phyloP scores from a whole-genome alignment of 805 yeast species.

The Blastobotrys peoriensis region DNA sequence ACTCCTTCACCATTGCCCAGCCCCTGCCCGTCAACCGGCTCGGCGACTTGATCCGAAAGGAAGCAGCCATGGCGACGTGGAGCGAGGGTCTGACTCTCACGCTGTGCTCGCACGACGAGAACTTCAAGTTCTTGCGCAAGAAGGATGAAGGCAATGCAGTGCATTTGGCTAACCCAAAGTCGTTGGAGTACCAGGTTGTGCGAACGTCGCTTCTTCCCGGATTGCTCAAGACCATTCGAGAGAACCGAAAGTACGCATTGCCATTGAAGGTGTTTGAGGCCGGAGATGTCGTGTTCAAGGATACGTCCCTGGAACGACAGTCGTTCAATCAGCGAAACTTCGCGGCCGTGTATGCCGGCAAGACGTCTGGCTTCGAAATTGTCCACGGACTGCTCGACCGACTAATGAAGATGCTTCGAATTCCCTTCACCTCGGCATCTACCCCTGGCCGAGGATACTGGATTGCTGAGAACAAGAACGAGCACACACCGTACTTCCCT shows the following conservation, averaged over 20 bases:
- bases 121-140: slow-evolving; percentile 76
- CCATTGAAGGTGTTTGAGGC: slow-evolving; percentile 94
- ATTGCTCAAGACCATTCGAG: slow-evolving; percentile 86
- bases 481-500: slow-evolving; percentile 63
- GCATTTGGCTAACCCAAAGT: slow-evolving; percentile 91
- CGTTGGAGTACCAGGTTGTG: slow-evolving; percentile 94
- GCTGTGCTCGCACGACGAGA: slow-evolving; percentile 93
- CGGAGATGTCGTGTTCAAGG: slow-evolving; percentile 90
- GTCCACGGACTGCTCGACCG: slow-evolving; percentile 94
- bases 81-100: slow-evolving; percentile 93
- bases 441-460: slow-evolving; percentile 58
- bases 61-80: slow-evolving; percentile 94
- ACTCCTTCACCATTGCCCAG: slow-evolving; percentile 70
- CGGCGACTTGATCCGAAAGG: slow-evolving; percentile 82
- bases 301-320: slow-evolving; percentile 72
- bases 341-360: slow-evolving; percentile 92
- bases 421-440: slow-evolving; percentile 43
- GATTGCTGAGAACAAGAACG: slow-evolving; percentile 39
- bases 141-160: slow-evolving; percentile 76
- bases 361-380: slow-evolving; percentile 88
- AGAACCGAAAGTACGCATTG: slow-evolving; percentile 90
- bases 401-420: slow-evolving; percentile 92
- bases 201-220: slow-evolving; percentile 95
- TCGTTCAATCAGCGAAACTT: slow-evolving; percentile 91
- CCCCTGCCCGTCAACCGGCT: slow-evolving; percentile 89